Conservation (phyloP, 1,284 basidiomycete genomes). For the Tranzscheliella williamsii region DNA sequence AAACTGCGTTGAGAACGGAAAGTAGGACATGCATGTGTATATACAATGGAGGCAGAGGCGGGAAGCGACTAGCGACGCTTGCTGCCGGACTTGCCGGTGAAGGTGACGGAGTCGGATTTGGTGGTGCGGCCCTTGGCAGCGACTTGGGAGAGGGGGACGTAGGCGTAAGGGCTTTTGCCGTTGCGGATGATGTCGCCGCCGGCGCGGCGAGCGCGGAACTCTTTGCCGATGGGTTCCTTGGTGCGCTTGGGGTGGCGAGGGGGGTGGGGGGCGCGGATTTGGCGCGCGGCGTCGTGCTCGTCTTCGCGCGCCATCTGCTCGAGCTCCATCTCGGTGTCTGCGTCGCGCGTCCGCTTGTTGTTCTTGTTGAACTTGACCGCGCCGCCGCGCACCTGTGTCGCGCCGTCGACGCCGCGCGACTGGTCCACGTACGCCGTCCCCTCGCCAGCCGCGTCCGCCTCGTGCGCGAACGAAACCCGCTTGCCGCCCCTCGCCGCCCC, state of each 20-base stretch:
- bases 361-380: slow-evolving; percentile 95
- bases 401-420: slow-evolving; percentile 82
- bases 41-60: neutral
- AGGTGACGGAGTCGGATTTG: slow-evolving; percentile 11
- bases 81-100: slow-evolving; percentile 39
- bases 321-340: slow-evolving; percentile 50
- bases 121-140: slow-evolving; percentile 46
- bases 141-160: slow-evolving; percentile 63
- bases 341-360: slow-evolving; percentile 57
- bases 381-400: slow-evolving; percentile 75
- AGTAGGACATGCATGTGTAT: neutral
- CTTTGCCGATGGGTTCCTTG: slow-evolving; percentile 50
- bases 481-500: slow-evolving; percentile 9
- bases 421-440: slow-evolving; percentile 76
- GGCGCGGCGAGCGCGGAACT: slow-evolving; percentile 52
- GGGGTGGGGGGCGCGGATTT: slow-evolving; percentile 11
- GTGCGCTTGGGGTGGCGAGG: slow-evolving; percentile 22
- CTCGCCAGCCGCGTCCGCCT: slow-evolving; percentile 66
- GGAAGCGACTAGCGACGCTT: slow-evolving; percentile 24
- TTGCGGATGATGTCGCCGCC: slow-evolving; percentile 71
- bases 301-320: slow-evolving; percentile 47
- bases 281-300: slow-evolving; percentile 29
- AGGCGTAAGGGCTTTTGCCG: slow-evolving; percentile 85
- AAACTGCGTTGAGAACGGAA: too few species aligned
- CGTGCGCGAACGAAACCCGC: slow-evolving; percentile 54